Evolutionary conservation across 495 filamentous ascomycete species (phyloP).

Genomic region (Penicillium robsamsonii): DNA sequence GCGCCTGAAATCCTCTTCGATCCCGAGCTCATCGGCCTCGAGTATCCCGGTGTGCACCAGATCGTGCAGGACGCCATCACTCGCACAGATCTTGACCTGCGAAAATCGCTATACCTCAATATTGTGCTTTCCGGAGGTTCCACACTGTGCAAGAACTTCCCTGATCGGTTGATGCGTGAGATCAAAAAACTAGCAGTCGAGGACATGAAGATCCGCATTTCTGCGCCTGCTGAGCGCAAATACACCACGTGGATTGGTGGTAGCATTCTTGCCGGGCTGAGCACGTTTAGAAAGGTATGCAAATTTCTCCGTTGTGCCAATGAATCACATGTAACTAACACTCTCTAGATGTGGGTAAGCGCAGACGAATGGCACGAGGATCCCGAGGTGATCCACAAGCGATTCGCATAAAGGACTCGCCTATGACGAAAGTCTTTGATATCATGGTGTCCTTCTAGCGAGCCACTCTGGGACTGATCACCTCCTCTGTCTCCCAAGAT

Average conservation of each 20-base stretch:
- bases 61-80: slow-evolving; percentile 96
- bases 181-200: slow-evolving; percentile 91
- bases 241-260: slow-evolving; percentile 99
- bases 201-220: slow-evolving; percentile 99
- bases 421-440: not conserved
- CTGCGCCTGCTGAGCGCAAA: slow-evolving; percentile 93
- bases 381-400: slow-evolving; percentile 96
- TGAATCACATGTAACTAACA: slow-evolving; percentile 12
- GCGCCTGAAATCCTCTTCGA: slow-evolving; percentile 98
- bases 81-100: slow-evolving; percentile 94
- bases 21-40: slow-evolving; percentile 92
- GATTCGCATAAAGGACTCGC: slow-evolving; percentile 65
- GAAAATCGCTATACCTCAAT: slow-evolving; percentile 90
- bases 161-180: slow-evolving; percentile 88
- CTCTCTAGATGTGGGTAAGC: slow-evolving; percentile 91
- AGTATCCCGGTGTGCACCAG: slow-evolving; percentile 96
- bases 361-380: slow-evolving; percentile 99
- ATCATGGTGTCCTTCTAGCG: not conserved
- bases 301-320: slow-evolving; percentile 12
- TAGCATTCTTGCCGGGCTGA: slow-evolving; percentile 93
- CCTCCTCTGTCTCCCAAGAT: not conserved
- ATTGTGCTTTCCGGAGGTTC: slow-evolving; percentile 96
- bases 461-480: not conserved
- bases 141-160: slow-evolving; percentile 89
- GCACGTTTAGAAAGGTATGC: slow-evolving; percentile 97